These are phyloP conservation scores for Flaveria trinervia DNA, from an alignment of 129 eudicot species.

Conservation along the genomic window DNA sequence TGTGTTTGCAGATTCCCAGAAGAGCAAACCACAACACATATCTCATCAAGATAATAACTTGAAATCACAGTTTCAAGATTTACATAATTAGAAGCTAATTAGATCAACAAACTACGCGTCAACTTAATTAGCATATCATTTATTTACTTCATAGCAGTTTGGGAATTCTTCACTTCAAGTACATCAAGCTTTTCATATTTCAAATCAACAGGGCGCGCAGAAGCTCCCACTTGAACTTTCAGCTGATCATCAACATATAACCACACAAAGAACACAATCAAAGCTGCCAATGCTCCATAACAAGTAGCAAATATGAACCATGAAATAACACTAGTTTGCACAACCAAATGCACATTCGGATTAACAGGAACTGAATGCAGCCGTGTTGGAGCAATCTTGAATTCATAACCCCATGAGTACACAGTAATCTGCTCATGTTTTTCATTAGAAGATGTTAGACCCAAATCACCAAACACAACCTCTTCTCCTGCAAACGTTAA, in stretches of 20 bases:
- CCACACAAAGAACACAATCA: conserved; percentile 52
- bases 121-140: conserved; percentile 7
- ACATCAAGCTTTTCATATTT: no score
- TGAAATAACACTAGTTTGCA: conserved; percentile 33
- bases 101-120: conserved; percentile 8
- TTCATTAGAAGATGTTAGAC: no score
- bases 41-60: conserved; percentile 11
- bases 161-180: background rate
- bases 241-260: conserved; percentile 22
- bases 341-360: conserved; percentile 30
- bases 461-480: no score
- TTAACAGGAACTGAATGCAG: conserved; percentile 64
- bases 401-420: conserved; percentile 48
- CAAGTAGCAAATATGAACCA: conserved; percentile 46
- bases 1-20: conserved; percentile 12
- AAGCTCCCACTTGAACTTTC: no score
- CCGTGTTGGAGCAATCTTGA: conserved; percentile 52
- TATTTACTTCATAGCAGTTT: conserved; percentile 41
- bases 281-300: conserved; percentile 61
- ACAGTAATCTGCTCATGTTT: no score
- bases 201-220: no score
- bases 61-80: conserved; percentile 24
- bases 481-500: no score
- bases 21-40: conserved; percentile 18
- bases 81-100: conserved; percentile 16